phyloP scores from a whole-genome alignment of 2,329 filamentous ascomycete genomes.

The Aspergillus viridinutans region DNA sequence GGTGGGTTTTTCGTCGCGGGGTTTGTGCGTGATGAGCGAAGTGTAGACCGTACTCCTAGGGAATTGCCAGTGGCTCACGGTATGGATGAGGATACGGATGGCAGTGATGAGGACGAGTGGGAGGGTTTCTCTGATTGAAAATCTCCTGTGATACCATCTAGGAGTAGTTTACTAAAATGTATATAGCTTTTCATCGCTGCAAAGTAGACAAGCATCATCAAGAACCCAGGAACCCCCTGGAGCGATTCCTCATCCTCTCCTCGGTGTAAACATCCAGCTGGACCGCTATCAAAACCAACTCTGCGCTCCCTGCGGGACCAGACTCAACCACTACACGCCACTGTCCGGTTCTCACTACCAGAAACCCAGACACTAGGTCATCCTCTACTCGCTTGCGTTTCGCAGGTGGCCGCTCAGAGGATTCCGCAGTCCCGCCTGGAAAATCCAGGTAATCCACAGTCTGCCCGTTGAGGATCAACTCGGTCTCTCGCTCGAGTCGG shows the following conservation, averaged over 20 bases:
- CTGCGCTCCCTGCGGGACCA: conserved; percentile 47
- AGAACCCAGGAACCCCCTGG: conserved; percentile 57
- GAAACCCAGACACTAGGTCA: conserved; percentile 37
- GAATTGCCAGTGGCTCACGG: conserved; percentile 4
- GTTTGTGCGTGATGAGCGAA: conserved; percentile 62
- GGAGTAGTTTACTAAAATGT: conserved; percentile 1
- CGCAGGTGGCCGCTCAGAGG: neutral
- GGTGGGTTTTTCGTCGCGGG: conserved; percentile 97
- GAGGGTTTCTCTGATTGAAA: conserved; percentile 40
- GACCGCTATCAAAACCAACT: conserved; percentile 70
- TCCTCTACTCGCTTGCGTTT: conserved; percentile 15
- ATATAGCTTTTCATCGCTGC: neutral
- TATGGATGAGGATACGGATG: conserved; percentile 19
- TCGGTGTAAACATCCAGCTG: conserved; percentile 69
- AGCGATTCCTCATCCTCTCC: conserved; percentile 62
- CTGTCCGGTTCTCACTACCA: conserved; percentile 65
- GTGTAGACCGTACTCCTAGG: conserved; percentile 26
- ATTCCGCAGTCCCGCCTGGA: conserved; percentile 8
- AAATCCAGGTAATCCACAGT: conserved; percentile 10
- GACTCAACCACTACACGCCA: conserved; percentile 67
- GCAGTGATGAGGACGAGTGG: conserved; percentile 40
- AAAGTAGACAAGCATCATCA: neutral
- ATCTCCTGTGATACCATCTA: neutral
- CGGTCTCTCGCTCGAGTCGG: conserved; percentile 51
- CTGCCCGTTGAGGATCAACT: conserved; percentile 41